phyloP scores from a whole-genome alignment of 768 basidiomycete species.

The Termitomyces bulborhizus region DNA sequence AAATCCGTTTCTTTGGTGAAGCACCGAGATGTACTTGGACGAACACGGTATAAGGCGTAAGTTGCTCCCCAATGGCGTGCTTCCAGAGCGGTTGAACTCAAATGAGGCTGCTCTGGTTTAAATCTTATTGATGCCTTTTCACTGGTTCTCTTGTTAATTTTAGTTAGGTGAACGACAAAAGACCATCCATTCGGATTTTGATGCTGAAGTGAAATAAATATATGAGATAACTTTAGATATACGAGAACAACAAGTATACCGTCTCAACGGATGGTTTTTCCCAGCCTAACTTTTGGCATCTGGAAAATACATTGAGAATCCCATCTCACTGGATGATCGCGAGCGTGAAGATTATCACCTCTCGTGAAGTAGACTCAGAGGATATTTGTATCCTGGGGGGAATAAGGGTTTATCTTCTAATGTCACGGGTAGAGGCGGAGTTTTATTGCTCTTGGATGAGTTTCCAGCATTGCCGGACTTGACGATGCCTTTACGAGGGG shows the following conservation, averaged over 20 bases:
- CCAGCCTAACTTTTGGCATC: slow-evolving; percentile 89
- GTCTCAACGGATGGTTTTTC: slow-evolving; percentile 78
- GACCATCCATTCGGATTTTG: slow-evolving; percentile 46
- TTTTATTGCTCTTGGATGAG: slow-evolving; percentile 51
- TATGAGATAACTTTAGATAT: slow-evolving; percentile 4
- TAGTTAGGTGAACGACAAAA: slow-evolving; percentile 63
- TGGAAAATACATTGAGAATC: slow-evolving; percentile 17
- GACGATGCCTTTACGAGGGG: slow-evolving; percentile 70
- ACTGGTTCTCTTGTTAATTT: slow-evolving; percentile 64
- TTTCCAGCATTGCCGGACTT: slow-evolving; percentile 91
- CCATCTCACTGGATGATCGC: background rate
- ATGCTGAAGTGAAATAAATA: slow-evolving; percentile 26
- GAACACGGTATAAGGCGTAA: slow-evolving; percentile 81
- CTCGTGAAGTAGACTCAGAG: slow-evolving; percentile 74
- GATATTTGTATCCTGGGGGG: slow-evolving; percentile 81
- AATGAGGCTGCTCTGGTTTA: slow-evolving; percentile 67
- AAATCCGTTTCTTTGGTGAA: slow-evolving; percentile 5
- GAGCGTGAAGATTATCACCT: slow-evolving; percentile 32
- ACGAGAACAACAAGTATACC: slow-evolving; percentile 31
- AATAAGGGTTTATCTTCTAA: slow-evolving; percentile 59
- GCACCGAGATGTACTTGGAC: slow-evolving; percentile 24
- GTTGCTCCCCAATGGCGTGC: slow-evolving; percentile 91
- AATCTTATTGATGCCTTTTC: slow-evolving; percentile 65
- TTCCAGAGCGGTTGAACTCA: slow-evolving; percentile 63
- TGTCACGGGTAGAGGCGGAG: slow-evolving; percentile 15